These are phyloP conservation scores for Boletellus ananas DNA, from an alignment of 768 basidiomycete species.

Conservation along the genomic window DNA sequence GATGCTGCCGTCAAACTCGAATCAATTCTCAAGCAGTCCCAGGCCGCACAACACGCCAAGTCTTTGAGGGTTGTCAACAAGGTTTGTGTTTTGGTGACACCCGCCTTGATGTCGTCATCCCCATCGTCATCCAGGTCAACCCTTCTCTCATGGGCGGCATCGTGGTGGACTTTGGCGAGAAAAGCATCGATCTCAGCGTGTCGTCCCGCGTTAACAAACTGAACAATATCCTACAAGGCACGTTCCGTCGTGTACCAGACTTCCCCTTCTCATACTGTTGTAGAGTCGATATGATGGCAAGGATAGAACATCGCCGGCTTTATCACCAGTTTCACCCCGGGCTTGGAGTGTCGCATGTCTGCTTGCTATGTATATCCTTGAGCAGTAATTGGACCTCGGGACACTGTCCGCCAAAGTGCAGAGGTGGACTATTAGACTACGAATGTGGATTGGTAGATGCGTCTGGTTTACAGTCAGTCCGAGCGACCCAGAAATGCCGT, in stretches of 20 bases:
- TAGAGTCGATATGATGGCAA: slow-evolving; percentile 25
- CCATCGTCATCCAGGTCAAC: slow-evolving; percentile 63
- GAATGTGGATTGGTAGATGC: too few species aligned
- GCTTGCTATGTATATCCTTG: slow-evolving; percentile 1
- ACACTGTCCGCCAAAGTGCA: neutral
- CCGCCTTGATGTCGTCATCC: neutral
- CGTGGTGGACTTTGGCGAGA: slow-evolving; percentile 96
- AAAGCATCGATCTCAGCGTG: slow-evolving; percentile 95
- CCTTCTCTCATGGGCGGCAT: slow-evolving; percentile 88
- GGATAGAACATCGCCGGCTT: neutral
- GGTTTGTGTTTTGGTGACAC: slow-evolving; percentile 41
- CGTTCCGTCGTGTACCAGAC: slow-evolving; percentile 26
- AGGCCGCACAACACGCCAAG: slow-evolving; percentile 85
- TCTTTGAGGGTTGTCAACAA: slow-evolving; percentile 88
- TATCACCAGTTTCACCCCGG: slow-evolving; percentile 2
- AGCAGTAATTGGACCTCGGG: neutral
- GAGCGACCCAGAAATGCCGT: too few species aligned
- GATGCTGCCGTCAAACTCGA: slow-evolving; percentile 78
- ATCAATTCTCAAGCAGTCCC: slow-evolving; percentile 77
- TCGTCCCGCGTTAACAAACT: slow-evolving; percentile 92
- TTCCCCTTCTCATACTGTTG: slow-evolving; percentile 13
- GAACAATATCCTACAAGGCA: slow-evolving; percentile 83
- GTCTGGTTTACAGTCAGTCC: too few species aligned
- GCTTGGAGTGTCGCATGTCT: slow-evolving; percentile 10
- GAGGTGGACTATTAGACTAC: neutral